Base-by-base conservation (phyloP, 2,329 filamentous ascomycete species). In the Trichoderma cornu-damae region DNA sequence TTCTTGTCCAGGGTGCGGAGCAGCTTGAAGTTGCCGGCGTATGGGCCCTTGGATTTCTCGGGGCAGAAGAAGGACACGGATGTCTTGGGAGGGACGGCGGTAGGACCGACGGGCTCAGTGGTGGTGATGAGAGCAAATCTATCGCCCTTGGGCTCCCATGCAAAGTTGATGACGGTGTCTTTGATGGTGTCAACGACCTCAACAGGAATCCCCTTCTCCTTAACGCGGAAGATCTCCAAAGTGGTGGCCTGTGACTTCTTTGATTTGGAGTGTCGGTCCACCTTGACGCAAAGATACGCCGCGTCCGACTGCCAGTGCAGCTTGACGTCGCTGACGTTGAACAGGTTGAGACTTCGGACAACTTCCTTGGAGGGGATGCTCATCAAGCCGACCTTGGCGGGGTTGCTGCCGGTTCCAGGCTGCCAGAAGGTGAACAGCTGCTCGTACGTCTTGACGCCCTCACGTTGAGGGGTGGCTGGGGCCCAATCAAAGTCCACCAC, bases 371-470 rank as follows among this genome's bases (percentile, higher is more conserved):
- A 92, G 6, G 94, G 94, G 63, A 99, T 84, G 76, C 86, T 92
- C 93, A 99, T 97, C 67, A 99, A 78, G 64, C 88, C 91, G 66
- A 99, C 94, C 79, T 95, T 96, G 67, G 94, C 94, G 40, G 94
- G 95, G 76, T 96, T 97, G 80, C 90, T 96, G 70, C 92, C 93
- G 62, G 97, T 90, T 74, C 99, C 94, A 48, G 94, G 94, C 20
- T 94, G 97, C 94, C 94, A 99, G 84, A 92, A 99, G 78, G 89
- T 96, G 75, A 99, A 86, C 4, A 99, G 83, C 72, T 97, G 94
- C 77, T 99, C 94, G 73, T 96, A 95, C 5, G 79, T 84, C 81
- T 95, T 96, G 74, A 95, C 75, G 54, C 90, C 86, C 2, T 96
- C 91, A 60, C 93, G 86, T 69, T 85, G 84, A 9, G 89, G 85